Percentiles rank a stretch among this genome's conserved stretches.
These are phyloP conservation scores for Fomitopsis palustris DNA, from an alignment of 1,284 basidiomycete genomes.

Conservation along the genomic window DNA sequence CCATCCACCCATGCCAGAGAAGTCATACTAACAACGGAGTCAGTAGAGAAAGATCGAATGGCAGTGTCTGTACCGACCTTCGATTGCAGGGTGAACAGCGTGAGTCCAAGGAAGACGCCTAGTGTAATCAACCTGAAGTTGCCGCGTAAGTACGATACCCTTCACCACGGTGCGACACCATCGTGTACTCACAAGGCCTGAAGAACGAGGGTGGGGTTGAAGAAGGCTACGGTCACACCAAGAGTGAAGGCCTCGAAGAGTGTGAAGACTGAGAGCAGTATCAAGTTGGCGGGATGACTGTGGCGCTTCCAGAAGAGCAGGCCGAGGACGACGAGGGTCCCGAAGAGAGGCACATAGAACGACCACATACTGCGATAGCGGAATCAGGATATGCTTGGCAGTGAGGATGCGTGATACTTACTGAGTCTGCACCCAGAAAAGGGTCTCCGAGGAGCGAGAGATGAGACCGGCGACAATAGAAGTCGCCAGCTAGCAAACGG, in stretches of 20 bases:
- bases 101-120: constrained; percentile 85
- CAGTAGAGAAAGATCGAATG: background rate
- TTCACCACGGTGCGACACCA: too few relatives aligned
- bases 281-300: constrained; percentile 77
- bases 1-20: constrained; percentile 82
- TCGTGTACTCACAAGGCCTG: constrained; percentile 67
- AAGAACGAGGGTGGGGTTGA: constrained; percentile 74
- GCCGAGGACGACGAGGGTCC: constrained; percentile 71
- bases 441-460: constrained; percentile 51
- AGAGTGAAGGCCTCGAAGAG: constrained; percentile 77
- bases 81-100: constrained; percentile 82
- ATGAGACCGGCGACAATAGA: constrained; percentile 64
- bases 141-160: too few relatives aligned
- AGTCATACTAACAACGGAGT: constrained; percentile 67
- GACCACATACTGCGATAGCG: constrained; percentile 56
- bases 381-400: constrained; percentile 1
- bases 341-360: constrained; percentile 73
- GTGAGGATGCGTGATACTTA: background rate
- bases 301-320: constrained; percentile 87
- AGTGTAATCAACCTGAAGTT: constrained; percentile 68
- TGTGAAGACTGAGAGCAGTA: constrained; percentile 77
- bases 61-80: constrained; percentile 43
- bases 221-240: constrained; percentile 75
- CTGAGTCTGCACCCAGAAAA: constrained; percentile 23
- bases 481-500: constrained; percentile 53